Evolutionary conservation across 805 yeast species (phyloP).

Genomic region (Hanseniaspora valbyensis): DNA sequence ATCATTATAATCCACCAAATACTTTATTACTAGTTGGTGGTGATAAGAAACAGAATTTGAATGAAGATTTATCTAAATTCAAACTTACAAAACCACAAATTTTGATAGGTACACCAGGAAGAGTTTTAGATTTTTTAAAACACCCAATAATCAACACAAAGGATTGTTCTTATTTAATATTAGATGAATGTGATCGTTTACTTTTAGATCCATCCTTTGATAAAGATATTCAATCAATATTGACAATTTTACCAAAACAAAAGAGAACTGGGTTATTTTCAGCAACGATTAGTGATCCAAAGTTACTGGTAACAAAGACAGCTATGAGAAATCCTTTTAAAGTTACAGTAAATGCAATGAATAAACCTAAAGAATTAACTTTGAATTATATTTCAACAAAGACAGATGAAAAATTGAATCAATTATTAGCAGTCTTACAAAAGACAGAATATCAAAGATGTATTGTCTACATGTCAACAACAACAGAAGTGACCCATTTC

Average conservation of each 20-base stretch:
- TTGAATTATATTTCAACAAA: conserved; percentile 49
- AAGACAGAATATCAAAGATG: conserved; percentile 58
- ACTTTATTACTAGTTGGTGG: conserved; percentile 57
- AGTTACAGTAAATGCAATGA: conserved; percentile 55
- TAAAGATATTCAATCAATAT: conserved; percentile 54
- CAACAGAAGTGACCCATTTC: conserved; percentile 70
- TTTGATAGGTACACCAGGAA: conserved; percentile 85
- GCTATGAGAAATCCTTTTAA: conserved; percentile 92
- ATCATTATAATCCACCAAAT: conserved; percentile 15
- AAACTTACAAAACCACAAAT: conserved; percentile 53
- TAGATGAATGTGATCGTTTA: conserved; percentile 90
- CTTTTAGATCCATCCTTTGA: conserved; percentile 62
- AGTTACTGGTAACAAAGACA: conserved; percentile 63
- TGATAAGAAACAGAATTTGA: conserved; percentile 42
- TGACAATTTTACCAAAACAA: conserved; percentile 71
- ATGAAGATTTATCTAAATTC: conserved; percentile 61
- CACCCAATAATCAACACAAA: conserved; percentile 46
- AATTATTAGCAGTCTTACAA: conserved; percentile 42
- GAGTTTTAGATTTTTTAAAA: conserved; percentile 62
- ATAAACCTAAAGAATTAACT: conserved; percentile 52
- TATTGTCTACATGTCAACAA: conserved; percentile 87
- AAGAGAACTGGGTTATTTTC: conserved; percentile 88
- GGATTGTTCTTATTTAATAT: conserved; percentile 59
- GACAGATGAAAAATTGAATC: conserved; percentile 51
- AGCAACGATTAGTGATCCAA: conserved; percentile 82